These are phyloP conservation scores for Penicillium robsamsonii DNA, from an alignment of 495 filamentous ascomycete species.

Conservation along the genomic window DNA sequence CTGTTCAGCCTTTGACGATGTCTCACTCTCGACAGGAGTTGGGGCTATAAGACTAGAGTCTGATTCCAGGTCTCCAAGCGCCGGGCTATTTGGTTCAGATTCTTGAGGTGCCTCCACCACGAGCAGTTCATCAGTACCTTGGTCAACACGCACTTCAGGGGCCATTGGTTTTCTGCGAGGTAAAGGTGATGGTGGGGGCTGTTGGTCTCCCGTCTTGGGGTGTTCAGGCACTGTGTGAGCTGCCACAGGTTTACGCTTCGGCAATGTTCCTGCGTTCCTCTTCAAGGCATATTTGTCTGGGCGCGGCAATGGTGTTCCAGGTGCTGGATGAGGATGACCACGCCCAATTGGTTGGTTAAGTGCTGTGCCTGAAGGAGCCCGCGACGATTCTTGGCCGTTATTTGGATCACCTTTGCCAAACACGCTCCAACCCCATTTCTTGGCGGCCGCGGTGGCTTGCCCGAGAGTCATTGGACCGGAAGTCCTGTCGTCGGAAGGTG, in stretches of 20 bases:
- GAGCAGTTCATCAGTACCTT: conserved; percentile 40
- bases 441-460: conserved; percentile 72
- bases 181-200: conserved; percentile 28
- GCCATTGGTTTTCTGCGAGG: conserved; percentile 40
- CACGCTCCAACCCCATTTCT: conserved; percentile 79
- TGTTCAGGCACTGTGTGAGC: conserved; percentile 37
- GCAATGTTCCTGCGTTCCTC: conserved; percentile 52
- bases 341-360: conserved; percentile 69
- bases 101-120: conserved; percentile 53
- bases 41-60: conserved; percentile 8
- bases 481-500: conserved; percentile 33
- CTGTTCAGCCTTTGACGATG: conserved; percentile 7
- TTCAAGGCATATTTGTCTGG: conserved; percentile 64
- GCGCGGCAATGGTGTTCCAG: conserved; percentile 66
- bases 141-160: conserved; percentile 16
- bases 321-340: conserved; percentile 53
- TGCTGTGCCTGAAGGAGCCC: conserved; percentile 43
- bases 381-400: conserved; percentile 31
- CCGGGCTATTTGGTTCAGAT: conserved; percentile 51
- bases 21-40: conserved; percentile 11
- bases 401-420: conserved; percentile 55
- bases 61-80: conserved; percentile 26
- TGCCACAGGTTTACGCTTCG: conserved; percentile 60
- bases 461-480: conserved; percentile 57
- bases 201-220: conserved; percentile 23